Evolutionary conservation across 164 flowering plant genomes (phyloP).

Genomic region (Vitis rotundifolia): DNA sequence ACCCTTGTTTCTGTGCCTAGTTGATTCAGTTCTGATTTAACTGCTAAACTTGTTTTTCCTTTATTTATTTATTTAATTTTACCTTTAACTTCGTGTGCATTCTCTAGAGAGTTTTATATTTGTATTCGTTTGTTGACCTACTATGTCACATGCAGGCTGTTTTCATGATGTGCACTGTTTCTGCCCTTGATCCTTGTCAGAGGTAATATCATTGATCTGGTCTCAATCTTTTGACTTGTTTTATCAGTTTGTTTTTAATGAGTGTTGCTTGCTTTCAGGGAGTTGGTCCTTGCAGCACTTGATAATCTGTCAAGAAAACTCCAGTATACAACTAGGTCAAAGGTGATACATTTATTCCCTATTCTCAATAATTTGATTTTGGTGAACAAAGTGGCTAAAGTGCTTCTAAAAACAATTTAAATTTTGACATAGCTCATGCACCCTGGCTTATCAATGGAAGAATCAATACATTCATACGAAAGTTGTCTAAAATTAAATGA

Average conservation of each 20-base stretch:
- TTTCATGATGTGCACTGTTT: slow-evolving; percentile 74
- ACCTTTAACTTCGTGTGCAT: too few relatives aligned
- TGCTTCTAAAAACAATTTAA: not conserved
- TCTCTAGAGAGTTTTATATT: not conserved
- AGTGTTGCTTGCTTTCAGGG: slow-evolving; percentile 43
- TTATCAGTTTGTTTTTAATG: not conserved
- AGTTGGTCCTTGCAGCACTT: slow-evolving; percentile 55
- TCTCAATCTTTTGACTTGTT: not conserved
- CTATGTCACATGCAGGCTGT: slow-evolving; percentile 58
- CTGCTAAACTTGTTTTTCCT: too few relatives aligned
- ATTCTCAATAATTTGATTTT: not conserved
- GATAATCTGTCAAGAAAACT: slow-evolving; percentile 72
- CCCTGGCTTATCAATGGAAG: too few relatives aligned
- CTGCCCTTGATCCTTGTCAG: slow-evolving; percentile 79
- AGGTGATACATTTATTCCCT: slow-evolving; percentile 42
- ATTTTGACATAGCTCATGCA: too few relatives aligned
- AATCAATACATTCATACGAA: too few relatives aligned
- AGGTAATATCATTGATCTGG: slow-evolving; percentile 42
- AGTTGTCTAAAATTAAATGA: not conserved
- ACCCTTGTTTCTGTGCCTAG: too few relatives aligned
- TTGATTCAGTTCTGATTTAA: too few relatives aligned
- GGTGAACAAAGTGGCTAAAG: not conserved
- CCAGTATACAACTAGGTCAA: slow-evolving; percentile 50
- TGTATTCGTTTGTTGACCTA: not conserved
- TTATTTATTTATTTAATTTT: too few relatives aligned